Conservation (phyloP, 345 rosid genomes). For the Microcos paniculata region DNA sequence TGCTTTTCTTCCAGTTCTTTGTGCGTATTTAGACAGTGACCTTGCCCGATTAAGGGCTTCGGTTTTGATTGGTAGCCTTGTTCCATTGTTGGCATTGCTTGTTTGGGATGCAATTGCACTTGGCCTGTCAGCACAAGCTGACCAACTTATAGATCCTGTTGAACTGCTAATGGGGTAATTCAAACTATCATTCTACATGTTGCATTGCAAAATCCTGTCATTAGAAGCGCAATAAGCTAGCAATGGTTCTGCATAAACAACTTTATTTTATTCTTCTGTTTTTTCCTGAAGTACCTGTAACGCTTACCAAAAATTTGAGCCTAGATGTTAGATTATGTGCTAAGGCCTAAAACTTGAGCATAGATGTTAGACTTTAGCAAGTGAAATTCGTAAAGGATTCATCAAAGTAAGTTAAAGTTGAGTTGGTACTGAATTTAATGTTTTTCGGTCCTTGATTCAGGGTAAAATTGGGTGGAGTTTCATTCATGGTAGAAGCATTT, state of each 20-base stretch:
- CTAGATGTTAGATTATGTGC: not conserved
- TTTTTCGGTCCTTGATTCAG: constrained; percentile 23
- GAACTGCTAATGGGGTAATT: constrained; percentile 47
- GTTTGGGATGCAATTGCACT: constrained; percentile 59
- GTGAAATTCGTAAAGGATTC: not conserved
- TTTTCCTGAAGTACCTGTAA: not conserved
- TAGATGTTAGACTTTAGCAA: not conserved
- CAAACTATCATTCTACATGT: not conserved
- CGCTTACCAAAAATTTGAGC: too few relatives aligned
- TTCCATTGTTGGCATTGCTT: constrained; percentile 59
- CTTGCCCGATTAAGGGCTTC: constrained; percentile 48
- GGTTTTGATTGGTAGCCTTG: constrained; percentile 50
- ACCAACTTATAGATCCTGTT: constrained; percentile 49
- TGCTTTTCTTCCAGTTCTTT: constrained; percentile 44
- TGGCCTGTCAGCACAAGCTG: constrained; percentile 38
- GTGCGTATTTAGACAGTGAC: constrained; percentile 66
- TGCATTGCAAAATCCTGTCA: not conserved
- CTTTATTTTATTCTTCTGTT: not conserved
- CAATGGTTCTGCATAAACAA: not conserved
- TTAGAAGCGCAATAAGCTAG: not conserved
- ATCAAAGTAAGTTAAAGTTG: not conserved
- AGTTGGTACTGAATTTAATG: not conserved
- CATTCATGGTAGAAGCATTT: constrained; percentile 59
- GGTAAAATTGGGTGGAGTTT: constrained; percentile 50
- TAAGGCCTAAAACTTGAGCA: not conserved